phyloP scores from a whole-genome alignment of 139 green algal genomes.

The Chlorella vulgaris region DNA sequence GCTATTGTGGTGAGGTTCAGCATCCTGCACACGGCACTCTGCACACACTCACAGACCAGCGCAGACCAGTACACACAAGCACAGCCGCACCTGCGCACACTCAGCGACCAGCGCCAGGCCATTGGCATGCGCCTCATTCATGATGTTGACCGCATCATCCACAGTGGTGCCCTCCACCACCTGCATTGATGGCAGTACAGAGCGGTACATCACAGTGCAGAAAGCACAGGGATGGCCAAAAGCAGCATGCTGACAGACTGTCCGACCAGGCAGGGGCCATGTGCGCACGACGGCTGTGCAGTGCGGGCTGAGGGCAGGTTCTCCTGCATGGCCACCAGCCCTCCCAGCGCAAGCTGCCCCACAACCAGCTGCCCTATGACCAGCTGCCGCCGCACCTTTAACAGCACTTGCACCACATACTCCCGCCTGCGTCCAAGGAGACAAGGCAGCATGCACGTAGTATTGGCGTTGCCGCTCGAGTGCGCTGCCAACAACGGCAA shows the following conservation, averaged over 20 bases:
- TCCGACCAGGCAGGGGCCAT: neutral
- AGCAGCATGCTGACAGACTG: neutral
- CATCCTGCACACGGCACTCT: too few species aligned
- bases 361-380: too few species aligned
- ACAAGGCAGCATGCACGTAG: neutral
- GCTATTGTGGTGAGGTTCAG: too few species aligned
- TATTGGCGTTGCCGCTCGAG: too few species aligned
- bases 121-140: constrained; percentile 89
- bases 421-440: constrained; percentile 62
- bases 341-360: too few species aligned
- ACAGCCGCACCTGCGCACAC: constrained; percentile 66
- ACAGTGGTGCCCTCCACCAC: constrained; percentile 78
- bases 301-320: too few species aligned
- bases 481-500: too few species aligned
- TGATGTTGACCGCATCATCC: constrained; percentile 89
- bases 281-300: neutral
- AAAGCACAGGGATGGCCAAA: neutral
- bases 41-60: too few species aligned
- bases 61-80: neutral
- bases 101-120: constrained; percentile 82
- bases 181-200: too few species aligned
- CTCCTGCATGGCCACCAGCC: too few species aligned
- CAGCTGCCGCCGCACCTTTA: too few species aligned
- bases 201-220: too few species aligned
- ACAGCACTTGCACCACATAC: constrained; percentile 87